Percentiles rank a stretch among this genome's conserved stretches.
These are phyloP conservation scores for Chrysoporthe austroafricana DNA, from an alignment of 2,329 filamentous ascomycete species.

Conservation along the genomic window DNA sequence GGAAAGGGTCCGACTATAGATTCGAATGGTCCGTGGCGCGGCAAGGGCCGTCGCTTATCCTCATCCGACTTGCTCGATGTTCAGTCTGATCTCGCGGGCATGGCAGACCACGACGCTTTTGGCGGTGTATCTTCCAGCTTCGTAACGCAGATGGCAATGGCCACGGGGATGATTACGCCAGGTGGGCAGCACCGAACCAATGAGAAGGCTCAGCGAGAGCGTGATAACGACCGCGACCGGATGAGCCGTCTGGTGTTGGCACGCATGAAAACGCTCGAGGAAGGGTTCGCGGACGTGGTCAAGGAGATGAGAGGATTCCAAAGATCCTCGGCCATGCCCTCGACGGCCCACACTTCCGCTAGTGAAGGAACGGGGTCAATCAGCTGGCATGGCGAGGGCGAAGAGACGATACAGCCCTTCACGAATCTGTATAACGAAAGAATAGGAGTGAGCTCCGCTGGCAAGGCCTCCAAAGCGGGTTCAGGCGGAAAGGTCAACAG, in stretches of 20 bases:
- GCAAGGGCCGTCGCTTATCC: constrained; percentile 51
- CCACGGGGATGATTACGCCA: constrained; percentile 61
- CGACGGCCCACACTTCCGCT: constrained; percentile 57
- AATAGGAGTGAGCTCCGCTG: constrained; percentile 31
- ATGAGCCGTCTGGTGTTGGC: constrained; percentile 83
- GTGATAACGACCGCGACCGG: constrained; percentile 61
- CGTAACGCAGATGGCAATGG: constrained; percentile 78
- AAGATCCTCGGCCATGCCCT: constrained; percentile 46
- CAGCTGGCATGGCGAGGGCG: constrained; percentile 23
- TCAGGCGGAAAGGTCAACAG: constrained; percentile 33
- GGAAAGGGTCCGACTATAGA: constrained; percentile 55
- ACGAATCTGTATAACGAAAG: constrained; percentile 40
- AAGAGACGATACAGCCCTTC: constrained; percentile 8
- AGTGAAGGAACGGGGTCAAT: constrained; percentile 21
- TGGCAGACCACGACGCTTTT: constrained; percentile 63
- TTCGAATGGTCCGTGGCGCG: constrained; percentile 44
- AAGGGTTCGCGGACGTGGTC: constrained; percentile 86
- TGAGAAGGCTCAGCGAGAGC: constrained; percentile 35
- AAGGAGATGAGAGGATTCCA: constrained; percentile 74
- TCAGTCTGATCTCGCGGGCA: constrained; percentile 68
- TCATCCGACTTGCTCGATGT: constrained; percentile 67
- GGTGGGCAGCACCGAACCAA: constrained; percentile 41
- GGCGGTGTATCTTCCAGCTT: constrained; percentile 74
- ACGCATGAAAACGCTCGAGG: constrained; percentile 90
- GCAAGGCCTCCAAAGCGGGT: constrained; percentile 33